Evolutionary conservation across 805 yeast genomes (phyloP).

Genomic region (Candida wancherniae): DNA sequence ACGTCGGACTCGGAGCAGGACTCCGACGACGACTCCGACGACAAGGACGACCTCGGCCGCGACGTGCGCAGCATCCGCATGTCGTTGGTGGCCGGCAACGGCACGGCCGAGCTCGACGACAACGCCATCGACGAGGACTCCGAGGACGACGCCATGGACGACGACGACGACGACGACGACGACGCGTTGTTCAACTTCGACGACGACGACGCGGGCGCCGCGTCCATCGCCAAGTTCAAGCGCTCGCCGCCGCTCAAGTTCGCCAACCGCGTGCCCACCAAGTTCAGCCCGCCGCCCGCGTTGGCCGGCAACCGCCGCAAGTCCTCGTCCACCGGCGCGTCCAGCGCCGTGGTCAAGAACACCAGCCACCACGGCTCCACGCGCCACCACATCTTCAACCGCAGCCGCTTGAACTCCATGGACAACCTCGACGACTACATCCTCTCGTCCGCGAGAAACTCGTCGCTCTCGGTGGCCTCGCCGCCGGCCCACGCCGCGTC

Average conservation of each 20-base stretch:
- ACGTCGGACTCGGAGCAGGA: slow-evolving; percentile 32
- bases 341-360: slow-evolving; percentile 14
- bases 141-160: slow-evolving; percentile 34
- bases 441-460: slow-evolving; percentile 35
- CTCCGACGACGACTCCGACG: slow-evolving; percentile 22
- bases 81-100: slow-evolving; percentile 1
- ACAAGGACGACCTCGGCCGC: slow-evolving; percentile 19
- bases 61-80: slow-evolving; percentile 4
- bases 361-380: slow-evolving; percentile 18
- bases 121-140: slow-evolving; percentile 30
- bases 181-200: slow-evolving; percentile 26
- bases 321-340: slow-evolving; percentile 24
- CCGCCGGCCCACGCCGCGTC: slow-evolving; percentile 22
- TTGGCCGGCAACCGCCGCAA: slow-evolving; percentile 21
- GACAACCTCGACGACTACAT: slow-evolving; percentile 41
- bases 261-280: slow-evolving; percentile 40
- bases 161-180: slow-evolving; percentile 23
- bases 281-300: slow-evolving; percentile 36
- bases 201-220: slow-evolving; percentile 16
- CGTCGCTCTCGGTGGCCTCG: slow-evolving; percentile 29
- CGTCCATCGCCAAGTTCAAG: slow-evolving; percentile 8
- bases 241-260: slow-evolving; percentile 35
- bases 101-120: slow-evolving; percentile 27
- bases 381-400: slow-evolving; percentile 29
- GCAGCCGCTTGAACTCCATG: slow-evolving; percentile 38